Base-by-base conservation (phyloP, 306 rosid genomes). In the Castanea crenata region DNA sequence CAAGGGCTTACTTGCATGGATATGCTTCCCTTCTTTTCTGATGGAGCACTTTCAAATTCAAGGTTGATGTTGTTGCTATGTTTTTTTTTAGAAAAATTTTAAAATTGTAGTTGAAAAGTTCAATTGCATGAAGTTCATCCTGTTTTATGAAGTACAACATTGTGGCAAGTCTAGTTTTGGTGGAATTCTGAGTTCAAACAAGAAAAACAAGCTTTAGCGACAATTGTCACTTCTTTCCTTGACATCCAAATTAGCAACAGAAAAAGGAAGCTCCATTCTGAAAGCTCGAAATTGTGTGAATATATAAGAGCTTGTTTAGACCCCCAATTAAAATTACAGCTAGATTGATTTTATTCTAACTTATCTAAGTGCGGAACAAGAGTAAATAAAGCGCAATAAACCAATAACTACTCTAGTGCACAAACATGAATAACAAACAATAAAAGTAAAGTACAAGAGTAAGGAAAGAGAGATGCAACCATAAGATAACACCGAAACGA, bases 1-100 rank as follows among this genome's bases (percentile, higher is more conserved):
- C 99, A 94, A 97, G 99, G 73, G 13, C 55, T 65, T 70, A 1
- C 49, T 71, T 38, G 44, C 10, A 38, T 69, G 69, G 76, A 54
- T 29, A 21, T 73, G 27, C 77, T 34, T 82, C 57, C 6, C 2
- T 79, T 32, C 3, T 55, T 54, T 72, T 74, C 35, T 31, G 63
- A 38, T 6, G 19, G 55, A 72, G 75, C 71, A 3, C 19, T 67
- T 73, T 27, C 69, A 32, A 73, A n/a, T 56, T 62, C 76, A 51
- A 78, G 76, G 52, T 70, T 71, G 49, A 44, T 31, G 31, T 21
- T 41, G 7, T 44, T 14, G 67, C 21, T 27, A 15, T 32, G 2
- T 65, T 65, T 34, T 34, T 4, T 3, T 34, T 32, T 32, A 12
- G 7, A 32, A 32, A 31, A 16, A 5, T 0, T 21, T 65, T 31